Percentiles rank a stretch among this genome's conserved stretches.
Conservation (phyloP, 169 alveolate species). For the Theileria parva region DNA sequence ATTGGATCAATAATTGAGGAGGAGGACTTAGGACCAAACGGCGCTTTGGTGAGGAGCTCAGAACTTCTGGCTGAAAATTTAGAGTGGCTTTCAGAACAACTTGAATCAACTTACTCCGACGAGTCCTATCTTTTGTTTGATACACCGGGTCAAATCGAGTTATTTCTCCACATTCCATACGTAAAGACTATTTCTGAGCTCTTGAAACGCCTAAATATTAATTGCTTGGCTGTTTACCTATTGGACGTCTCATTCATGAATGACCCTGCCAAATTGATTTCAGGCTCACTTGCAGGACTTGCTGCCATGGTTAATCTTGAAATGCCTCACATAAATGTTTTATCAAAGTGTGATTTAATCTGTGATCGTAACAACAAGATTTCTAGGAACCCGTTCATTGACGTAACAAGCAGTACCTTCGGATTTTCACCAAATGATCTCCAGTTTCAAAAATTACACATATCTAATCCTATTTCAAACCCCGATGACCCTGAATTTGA, state of each 20-base stretch:
- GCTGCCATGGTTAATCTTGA: conserved; percentile 95
- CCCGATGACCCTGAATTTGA: conserved; percentile 12
- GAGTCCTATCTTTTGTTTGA: conserved; percentile 93
- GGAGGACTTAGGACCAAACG: conserved; percentile 94
- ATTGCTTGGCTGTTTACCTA: conserved; percentile 89
- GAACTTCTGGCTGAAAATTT: conserved; percentile 90
- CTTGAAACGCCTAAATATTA: conserved; percentile 85
- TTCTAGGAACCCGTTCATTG: conserved; percentile 49
- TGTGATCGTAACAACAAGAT: conserved; percentile 43
- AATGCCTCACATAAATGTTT: conserved; percentile 91
- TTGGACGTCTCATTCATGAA: conserved; percentile 92
- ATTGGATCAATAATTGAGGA: conserved; percentile 91
- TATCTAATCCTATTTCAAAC: background rate
- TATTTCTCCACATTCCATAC: conserved; percentile 93
- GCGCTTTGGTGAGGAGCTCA: conserved; percentile 94
- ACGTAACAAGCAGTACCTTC: conserved; percentile 65
- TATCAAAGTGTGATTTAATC: conserved; percentile 94
- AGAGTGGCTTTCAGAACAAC: conserved; percentile 92
- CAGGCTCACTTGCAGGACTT: conserved; percentile 92
- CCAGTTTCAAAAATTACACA: conserved; percentile 34
- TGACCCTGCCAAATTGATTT: conserved; percentile 90
- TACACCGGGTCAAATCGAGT: conserved; percentile 97
- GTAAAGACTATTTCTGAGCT: conserved; percentile 86
- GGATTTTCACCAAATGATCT: conserved; percentile 62
- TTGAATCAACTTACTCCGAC: conserved; percentile 88